Conservation (phyloP, 345 rosid genomes). For the Kernera saxatilis region DNA sequence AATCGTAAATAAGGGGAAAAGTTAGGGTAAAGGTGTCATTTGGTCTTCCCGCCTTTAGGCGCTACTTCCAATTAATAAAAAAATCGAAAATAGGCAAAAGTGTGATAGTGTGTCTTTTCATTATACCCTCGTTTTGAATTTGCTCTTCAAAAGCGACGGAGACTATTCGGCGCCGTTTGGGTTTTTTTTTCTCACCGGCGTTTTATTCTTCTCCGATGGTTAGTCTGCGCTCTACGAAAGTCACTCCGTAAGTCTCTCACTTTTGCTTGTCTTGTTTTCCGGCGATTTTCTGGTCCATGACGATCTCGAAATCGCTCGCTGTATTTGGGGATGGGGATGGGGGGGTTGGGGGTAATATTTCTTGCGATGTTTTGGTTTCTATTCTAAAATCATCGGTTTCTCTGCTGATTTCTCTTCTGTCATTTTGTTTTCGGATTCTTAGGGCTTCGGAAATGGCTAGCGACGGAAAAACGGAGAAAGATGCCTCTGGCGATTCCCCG, state of each 20-base stretch:
- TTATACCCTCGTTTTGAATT: conserved; percentile 15
- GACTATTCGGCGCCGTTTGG: conserved; percentile 6
- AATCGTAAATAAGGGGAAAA: neutral
- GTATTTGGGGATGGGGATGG: no score
- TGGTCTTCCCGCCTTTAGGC: conserved; percentile 22
- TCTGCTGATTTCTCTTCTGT: neutral
- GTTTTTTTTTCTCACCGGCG: neutral
- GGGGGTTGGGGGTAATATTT: no score
- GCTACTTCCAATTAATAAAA: conserved; percentile 21
- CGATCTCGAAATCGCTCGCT: neutral
- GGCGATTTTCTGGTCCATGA: neutral
- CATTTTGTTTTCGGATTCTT: neutral
- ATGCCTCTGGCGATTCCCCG: conserved; percentile 60
- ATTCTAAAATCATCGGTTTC: neutral
- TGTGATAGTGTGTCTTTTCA: conserved; percentile 11
- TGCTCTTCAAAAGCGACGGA: conserved; percentile 14
- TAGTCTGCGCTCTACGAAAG: neutral
- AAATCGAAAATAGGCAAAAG: neutral
- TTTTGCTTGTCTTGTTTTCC: neutral
- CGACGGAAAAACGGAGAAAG: conserved; percentile 36
- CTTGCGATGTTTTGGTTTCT: neutral
- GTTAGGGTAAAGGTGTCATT: neutral
- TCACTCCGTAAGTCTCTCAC: conserved; percentile 10
- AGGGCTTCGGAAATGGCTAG: conserved; percentile 37
- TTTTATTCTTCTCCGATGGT: conserved; percentile 5